Evolutionary conservation across 2,329 filamentous ascomycete genomes (phyloP), one percentile per base, ranked within the genome.

Genomic region (Sclerotiophoma versabilis): DNA sequence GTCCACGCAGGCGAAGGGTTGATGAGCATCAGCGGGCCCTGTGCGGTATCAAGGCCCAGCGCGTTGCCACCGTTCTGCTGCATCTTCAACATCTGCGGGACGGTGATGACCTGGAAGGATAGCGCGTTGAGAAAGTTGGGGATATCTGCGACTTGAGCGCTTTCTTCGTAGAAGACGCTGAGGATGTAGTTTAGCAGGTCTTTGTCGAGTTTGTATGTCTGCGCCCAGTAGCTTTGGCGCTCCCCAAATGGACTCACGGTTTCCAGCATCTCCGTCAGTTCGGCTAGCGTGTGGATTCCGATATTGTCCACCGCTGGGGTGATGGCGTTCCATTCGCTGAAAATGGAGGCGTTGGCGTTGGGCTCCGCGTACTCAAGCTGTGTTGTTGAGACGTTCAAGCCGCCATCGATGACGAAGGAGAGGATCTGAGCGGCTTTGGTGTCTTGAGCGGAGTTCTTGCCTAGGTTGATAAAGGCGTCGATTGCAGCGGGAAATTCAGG

Each of bases 331-430:
- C 63, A 69, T 30, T 68, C 65, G 15, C 51, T 46, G 17, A 74
- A 66, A 20, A 72, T 62, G 1, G 63, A 30, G 6, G 67, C 58
- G 39, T 63, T 47, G 29, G 54, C 50, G 29, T 68, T 38, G 27
- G 70, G 70, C 6, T 67, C 60, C 1, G 63, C 63, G 30, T 71
- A 69, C 44, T 68, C 60, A 2, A 72, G 52, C 14, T 67, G 62
- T 5, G 58, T 58, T 3, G 50, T 47, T 10, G 65, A 61, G n/a
- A 72, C 46, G 30, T 64, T 68, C 5, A 32, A 50, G 3, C 60
- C 55, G n/a, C 41, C 50, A 8, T 64, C 49, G 0, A 54, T 47
- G 6, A 60, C 58, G 14, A 72, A 68, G 2, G 67, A 67, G 3
- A 63, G 48, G 17, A 66, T 59, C 38, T 64, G 63, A 17, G 62